Evolutionary conservation across 2,329 filamentous ascomycete genomes (phyloP), one percentile per base, ranked within the genome.

Genomic region (Blumeria hordei): DNA sequence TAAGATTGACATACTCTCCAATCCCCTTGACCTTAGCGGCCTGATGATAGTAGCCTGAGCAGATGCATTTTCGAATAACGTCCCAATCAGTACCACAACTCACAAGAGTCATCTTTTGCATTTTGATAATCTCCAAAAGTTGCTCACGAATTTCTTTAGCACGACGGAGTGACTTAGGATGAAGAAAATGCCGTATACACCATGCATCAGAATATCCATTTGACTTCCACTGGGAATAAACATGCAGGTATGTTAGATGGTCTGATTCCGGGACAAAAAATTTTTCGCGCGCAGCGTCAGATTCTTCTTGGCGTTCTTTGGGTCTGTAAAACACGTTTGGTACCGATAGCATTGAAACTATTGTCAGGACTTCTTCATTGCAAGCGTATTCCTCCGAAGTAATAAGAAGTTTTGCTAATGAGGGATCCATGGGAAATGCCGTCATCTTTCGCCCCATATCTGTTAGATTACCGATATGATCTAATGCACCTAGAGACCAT

Each of bases 251-350:
- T 0, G 92, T 98, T 43, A 98, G 72, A 66, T 98, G 92, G 66
- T 98, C 92, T 1, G 88, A 95, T 68, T 98, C 92, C 33, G 92
- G 88, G 7, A 98, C 92, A 70, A 94, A 96, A 69, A 98, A 98
- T 67, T 96, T 96, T 67, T 98, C 92, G 33, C 90, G 80, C 36
- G 92, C 88, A 0, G 88, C 81, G 64, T 98, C 92, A 6, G 90
- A 92, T 70, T 98, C 92, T 65, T 98, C 92, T 63, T 94, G 85
- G 0, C 92, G 83, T 68, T 98, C 93, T 66, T 94, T 95, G 3
- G 92, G 92, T 6, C 93, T 80, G 70, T 95, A 96, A 69, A 96
- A 98, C 33, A 96, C 92, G 59, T 83, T 93, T 9, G 92, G 92
- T 0, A 98, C 92, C 0, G 87, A 94, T 8, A 98, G 76, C 92